These are phyloP conservation scores for Paramecium bursaria DNA, from an alignment of 73 alveolate species.

Conservation along the genomic window DNA sequence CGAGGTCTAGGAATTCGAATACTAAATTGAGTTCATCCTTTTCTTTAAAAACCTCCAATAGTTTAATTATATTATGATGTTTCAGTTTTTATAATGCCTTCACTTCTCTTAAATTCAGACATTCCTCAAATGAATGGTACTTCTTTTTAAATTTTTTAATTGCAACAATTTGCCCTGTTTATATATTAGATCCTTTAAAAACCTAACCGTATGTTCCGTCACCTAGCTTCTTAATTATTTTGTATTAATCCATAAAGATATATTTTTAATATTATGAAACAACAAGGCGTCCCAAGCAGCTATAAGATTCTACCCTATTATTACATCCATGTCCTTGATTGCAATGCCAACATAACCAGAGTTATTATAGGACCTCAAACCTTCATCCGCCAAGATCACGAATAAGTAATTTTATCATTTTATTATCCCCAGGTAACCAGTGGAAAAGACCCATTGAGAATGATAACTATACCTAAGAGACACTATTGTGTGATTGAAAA, in stretches of 20 bases:
- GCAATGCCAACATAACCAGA: slow-evolving; percentile 78
- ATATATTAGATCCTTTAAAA: slow-evolving; percentile 78
- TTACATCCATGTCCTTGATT: slow-evolving; percentile 88
- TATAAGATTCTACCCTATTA: slow-evolving; percentile 77
- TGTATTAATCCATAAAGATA: slow-evolving; percentile 94
- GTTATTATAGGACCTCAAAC: slow-evolving; percentile 68
- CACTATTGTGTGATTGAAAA: slow-evolving; percentile 76
- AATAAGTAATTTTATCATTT: slow-evolving; percentile 32
- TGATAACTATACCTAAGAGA: slow-evolving; percentile 76
- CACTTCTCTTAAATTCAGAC: slow-evolving; percentile 97
- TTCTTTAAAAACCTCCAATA: slow-evolving; percentile 92
- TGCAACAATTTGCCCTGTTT: slow-evolving; percentile 95
- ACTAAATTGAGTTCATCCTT: slow-evolving; percentile 91
- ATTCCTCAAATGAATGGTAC: slow-evolving; percentile 97
- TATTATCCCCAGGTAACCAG: slow-evolving; percentile 66
- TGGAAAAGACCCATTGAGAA: slow-evolving; percentile 76
- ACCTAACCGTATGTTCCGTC: slow-evolving; percentile 97
- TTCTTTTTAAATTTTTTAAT: slow-evolving; percentile 93
- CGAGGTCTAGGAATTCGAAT: slow-evolving; percentile 93
- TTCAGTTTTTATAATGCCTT: slow-evolving; percentile 90
- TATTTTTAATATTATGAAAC: no score
- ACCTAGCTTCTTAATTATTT: slow-evolving; percentile 88
- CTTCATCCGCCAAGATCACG: slow-evolving; percentile 69
- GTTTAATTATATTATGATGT: slow-evolving; percentile 93
- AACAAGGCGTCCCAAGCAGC: no score